Base-by-base conservation (phyloP, 768 basidiomycete species). In the Podaxis sp. region DNA sequence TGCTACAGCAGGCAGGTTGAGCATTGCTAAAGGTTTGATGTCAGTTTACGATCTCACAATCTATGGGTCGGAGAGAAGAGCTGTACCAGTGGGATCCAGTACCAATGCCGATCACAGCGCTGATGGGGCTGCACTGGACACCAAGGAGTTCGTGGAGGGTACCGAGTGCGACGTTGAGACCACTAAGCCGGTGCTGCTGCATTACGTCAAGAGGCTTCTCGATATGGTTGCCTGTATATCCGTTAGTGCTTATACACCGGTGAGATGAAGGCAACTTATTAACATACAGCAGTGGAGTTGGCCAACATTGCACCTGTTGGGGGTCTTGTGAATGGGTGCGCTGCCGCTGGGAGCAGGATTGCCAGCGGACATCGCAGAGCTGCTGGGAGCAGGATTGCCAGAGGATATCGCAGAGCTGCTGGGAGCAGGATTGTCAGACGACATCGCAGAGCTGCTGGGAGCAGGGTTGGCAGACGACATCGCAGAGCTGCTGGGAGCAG, bases 1-100 rank as follows among this genome's bases (percentile, higher is more conserved):
- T 16, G n/a, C 50, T 59, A 64, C 70, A 71, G 57, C 70, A 71
- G 10, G 64, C 63, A 16, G 67, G 61, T 42, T 66, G 59, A 7
- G 36, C 28, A 25, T 42, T 56, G 56, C 67, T 65, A 55, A 5
- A 53, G 10, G n/a, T 37, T 40, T 27, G 32, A 35, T n/a, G 27
- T 42, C 16, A 35, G 23, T 21, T 21, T 21, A 21, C 21, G 21
- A 23, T 23, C 23, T 23, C 23, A 23, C 23, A 23, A 23, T 23
- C 23, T 2, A 23, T 23, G 23, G 23, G 23, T 23, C 23, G 23
- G 23, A 23, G 23, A 23, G 23, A 23, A 23, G 23, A 23, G 1
- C 23, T 23, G 16, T 18, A 66, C 63, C 61, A 68, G 59, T 62
- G 66, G 16, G 60, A 53, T 37, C 59, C 66, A 47, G 61, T 62